Base-by-base conservation (phyloP, 1,284 basidiomycete genomes). In the Pascua guehoae region DNA sequence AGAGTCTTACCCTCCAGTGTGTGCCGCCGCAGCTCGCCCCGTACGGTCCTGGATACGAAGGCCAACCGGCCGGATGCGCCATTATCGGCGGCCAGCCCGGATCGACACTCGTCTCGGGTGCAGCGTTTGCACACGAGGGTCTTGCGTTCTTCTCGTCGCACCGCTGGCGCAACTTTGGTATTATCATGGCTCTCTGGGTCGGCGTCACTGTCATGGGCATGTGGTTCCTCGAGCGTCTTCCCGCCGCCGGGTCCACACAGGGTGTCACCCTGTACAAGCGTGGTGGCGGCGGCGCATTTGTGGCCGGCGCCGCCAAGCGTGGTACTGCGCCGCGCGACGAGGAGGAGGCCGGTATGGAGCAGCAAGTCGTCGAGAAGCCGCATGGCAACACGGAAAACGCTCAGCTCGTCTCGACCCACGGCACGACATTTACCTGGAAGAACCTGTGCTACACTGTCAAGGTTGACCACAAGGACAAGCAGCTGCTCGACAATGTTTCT, bases 111-210 rank as follows among this genome's bases (percentile, higher is more conserved):
- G 56, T 61, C 37, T 46, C 42, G 4, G 59, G 59, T 58, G 40
- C 72, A 73, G 65, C 58, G 38, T 82, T 78, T 56, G 62, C 78
- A 39, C 49, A 67, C 9, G 57, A 66, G 10, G 67, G 73, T 15
- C 77, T 79, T 53, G 60, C 66, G 12, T 80, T 79, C 67, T 62
- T 65, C 53, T 65, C 66, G 46, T 48, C 56, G 12, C 70, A 79
- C 56, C 66, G 79, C 16, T 80, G 79, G 77, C 70, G 78, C 56
- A 80, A 82, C 65, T 75, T 80, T 41, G 79, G 75, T 41, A 77
- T 81, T 57, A 64, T 80, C 49, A 58, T 78, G 10, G 68, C 66
- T 10, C 69, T 77, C 38, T 74, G 74, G 56, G 47, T 76, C 37
- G 68, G 66, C 42, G 69, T 39, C 45, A 56, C 45, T 38, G 15